These are phyloP conservation scores for Saitoella complicata DNA, from an alignment of 805 yeast genomes.

Conservation along the genomic window DNA sequence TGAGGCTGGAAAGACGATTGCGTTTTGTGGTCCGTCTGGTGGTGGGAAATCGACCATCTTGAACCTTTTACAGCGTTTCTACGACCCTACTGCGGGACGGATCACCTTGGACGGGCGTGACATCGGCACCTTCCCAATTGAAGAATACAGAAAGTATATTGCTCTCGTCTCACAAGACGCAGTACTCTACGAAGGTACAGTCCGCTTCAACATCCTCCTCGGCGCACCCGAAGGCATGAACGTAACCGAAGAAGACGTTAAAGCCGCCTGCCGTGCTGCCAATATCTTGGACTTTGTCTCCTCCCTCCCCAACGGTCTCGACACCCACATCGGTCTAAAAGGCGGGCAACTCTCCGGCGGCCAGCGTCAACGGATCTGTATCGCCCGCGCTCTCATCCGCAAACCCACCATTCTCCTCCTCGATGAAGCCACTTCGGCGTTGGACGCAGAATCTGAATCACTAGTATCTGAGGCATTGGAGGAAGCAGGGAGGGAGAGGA, in stretches of 20 bases:
- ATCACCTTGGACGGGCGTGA: conserved; percentile 37
- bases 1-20: conserved; percentile 36
- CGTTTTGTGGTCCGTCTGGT: conserved; percentile 52
- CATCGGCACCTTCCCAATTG: conserved; percentile 32
- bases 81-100: conserved; percentile 33
- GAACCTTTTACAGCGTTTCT: conserved; percentile 35
- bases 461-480: conserved; percentile 46
- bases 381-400: conserved; percentile 44
- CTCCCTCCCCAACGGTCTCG: conserved; percentile 43
- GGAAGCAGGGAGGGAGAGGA: conserved; percentile 41
- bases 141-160: conserved; percentile 34
- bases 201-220: conserved; percentile 38
- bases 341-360: conserved; percentile 46
- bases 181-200: conserved; percentile 37
- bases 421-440: conserved; percentile 42
- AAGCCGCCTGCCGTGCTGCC: conserved; percentile 35
- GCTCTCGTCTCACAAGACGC: conserved; percentile 54
- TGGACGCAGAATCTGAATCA: conserved; percentile 44
- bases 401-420: conserved; percentile 37
- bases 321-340: conserved; percentile 33
- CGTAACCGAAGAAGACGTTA: conserved; percentile 29
- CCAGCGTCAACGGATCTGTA: conserved; percentile 46
- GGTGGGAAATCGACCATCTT: conserved; percentile 51
- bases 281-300: conserved; percentile 41
- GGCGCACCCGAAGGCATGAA: conserved; percentile 26